phyloP scores from a whole-genome alignment of 495 filamentous ascomycete genomes.

The Rostrohypoxylon terebratum region DNA sequence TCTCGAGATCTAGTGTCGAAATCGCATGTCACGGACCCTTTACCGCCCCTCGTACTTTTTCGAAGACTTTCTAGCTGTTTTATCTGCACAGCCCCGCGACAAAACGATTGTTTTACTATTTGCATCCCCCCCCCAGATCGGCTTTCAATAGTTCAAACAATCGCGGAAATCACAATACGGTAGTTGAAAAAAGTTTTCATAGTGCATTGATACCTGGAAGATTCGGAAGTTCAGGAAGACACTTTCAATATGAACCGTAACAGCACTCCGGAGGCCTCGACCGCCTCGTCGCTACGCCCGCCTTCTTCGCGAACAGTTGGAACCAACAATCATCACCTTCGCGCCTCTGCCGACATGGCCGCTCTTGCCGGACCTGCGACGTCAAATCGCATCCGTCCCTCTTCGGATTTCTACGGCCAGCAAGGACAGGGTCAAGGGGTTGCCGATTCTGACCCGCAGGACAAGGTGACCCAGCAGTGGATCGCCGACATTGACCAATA shows the following conservation, averaged over 20 bases:
- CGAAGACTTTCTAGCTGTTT: conserved; percentile 51
- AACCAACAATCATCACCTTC: conserved; percentile 80
- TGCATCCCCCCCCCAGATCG: not conserved
- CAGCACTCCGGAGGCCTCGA: conserved; percentile 91
- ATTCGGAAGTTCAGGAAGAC: conserved; percentile 17
- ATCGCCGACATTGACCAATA: conserved; percentile 98
- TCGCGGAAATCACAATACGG: conserved; percentile 13
- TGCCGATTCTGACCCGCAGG: conserved; percentile 79
- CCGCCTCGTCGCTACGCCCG: conserved; percentile 88
- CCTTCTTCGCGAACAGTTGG: conserved; percentile 83
- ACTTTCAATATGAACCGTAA: conserved; percentile 83
- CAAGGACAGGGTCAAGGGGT: conserved; percentile 70
- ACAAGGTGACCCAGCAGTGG: conserved; percentile 97
- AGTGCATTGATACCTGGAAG: conserved; percentile 31
- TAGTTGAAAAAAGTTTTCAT: not conserved
- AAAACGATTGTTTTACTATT: conserved; percentile 1
- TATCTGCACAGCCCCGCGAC: conserved; percentile 49
- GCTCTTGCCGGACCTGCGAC: conserved; percentile 80
- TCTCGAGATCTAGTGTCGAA: conserved; percentile 45
- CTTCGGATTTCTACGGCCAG: conserved; percentile 93
- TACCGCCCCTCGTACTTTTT: conserved; percentile 43
- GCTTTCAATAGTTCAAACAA: not conserved
- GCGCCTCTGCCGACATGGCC: conserved; percentile 97
- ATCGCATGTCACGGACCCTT: conserved; percentile 43
- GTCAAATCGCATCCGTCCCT: conserved; percentile 86